A percentile compares a stretch with the other conserved stretches of the same genome.
Evolutionary conservation across 2,329 filamentous ascomycete genomes (phyloP).

Genomic region (Ilyonectria sp.): DNA sequence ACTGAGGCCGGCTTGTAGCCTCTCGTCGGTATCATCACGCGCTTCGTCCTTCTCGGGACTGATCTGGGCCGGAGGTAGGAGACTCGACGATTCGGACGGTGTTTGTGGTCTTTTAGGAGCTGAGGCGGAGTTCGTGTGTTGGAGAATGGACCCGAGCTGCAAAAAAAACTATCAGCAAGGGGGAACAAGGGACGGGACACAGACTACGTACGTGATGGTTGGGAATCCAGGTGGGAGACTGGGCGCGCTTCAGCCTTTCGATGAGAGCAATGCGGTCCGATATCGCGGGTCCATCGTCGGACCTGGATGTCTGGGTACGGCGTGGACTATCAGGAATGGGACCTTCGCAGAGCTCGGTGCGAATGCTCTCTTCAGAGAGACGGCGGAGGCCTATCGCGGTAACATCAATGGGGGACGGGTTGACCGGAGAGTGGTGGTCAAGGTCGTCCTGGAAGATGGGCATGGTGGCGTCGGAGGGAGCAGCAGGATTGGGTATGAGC

Average conservation of each 20-base stretch:
- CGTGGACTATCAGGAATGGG: conserved; percentile 62
- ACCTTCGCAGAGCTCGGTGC: conserved; percentile 74
- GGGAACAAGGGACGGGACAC: not conserved
- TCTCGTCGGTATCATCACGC: conserved; percentile 53
- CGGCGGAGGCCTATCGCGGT: conserved; percentile 44
- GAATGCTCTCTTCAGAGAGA: conserved; percentile 73
- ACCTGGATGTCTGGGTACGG: conserved; percentile 41
- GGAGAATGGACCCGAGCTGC: conserved; percentile 58
- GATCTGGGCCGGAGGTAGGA: conserved; percentile 64
- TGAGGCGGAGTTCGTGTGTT: conserved; percentile 38
- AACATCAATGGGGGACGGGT: conserved; percentile 39
- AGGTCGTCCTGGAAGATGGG: conserved; percentile 72
- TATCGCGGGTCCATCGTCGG: conserved; percentile 52
- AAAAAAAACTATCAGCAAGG: conserved; percentile 27
- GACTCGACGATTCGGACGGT: conserved; percentile 55
- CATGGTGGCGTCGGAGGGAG: conserved; percentile 56
- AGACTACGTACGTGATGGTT: conserved; percentile 70
- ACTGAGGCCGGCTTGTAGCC: conserved; percentile 69
- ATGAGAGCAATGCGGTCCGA: conserved; percentile 85
- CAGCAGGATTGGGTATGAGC: conserved; percentile 46
- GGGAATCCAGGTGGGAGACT: conserved; percentile 82
- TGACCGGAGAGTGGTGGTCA: conserved; percentile 53
- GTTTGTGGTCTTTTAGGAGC: conserved; percentile 47
- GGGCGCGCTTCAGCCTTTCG: conserved; percentile 83
- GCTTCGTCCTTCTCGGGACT: conserved; percentile 61